phyloP scores from a whole-genome alignment of 257 asterid genomes.

The Solanum tacnaense region DNA sequence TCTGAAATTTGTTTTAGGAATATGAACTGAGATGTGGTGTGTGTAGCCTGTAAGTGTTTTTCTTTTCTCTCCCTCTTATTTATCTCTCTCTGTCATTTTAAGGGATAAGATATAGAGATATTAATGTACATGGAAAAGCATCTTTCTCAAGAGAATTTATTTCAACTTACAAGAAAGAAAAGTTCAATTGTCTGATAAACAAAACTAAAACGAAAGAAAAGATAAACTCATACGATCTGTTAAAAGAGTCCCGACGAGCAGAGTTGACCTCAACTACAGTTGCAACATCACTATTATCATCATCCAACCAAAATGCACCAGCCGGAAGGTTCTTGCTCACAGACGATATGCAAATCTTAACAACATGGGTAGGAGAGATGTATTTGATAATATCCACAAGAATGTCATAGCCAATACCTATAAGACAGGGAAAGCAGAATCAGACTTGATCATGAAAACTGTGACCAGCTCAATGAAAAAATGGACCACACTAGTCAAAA shows the following conservation, averaged over 20 bases:
- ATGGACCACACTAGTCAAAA: background rate
- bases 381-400: constrained; percentile 68
- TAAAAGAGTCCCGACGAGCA: constrained; percentile 59
- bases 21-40: background rate
- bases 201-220: background rate
- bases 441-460: background rate
- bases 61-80: background rate
- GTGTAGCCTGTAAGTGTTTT: background rate
- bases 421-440: constrained; percentile 8
- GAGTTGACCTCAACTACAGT: constrained; percentile 57
- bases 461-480: background rate
- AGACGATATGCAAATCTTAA: constrained; percentile 58
- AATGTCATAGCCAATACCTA: constrained; percentile 86
- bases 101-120: background rate
- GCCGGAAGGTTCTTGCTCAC: constrained; percentile 68
- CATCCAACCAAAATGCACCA: constrained; percentile 77
- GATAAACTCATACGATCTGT: constrained; percentile 56
- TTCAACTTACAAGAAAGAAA: background rate
- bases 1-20: background rate
- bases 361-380: constrained; percentile 72
- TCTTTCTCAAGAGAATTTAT: background rate
- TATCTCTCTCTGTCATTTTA: background rate
- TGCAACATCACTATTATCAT: constrained; percentile 24
- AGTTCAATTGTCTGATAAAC: background rate
- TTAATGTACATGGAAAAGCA: background rate